Conservation (phyloP, 208 protist species). For the Tritrichomonas musculus region DNA sequence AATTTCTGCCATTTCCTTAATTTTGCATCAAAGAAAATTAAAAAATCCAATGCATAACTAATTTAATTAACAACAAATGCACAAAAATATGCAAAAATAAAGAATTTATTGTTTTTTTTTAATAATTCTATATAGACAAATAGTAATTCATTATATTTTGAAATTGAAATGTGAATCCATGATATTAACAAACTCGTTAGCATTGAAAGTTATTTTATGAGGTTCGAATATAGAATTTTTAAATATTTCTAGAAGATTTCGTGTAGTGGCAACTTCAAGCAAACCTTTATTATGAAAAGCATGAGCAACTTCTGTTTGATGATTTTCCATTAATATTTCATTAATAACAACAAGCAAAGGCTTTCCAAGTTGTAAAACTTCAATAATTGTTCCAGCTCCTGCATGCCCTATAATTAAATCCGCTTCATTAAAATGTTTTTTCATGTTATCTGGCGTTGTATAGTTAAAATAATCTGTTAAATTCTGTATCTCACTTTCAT, state of each 20-base stretch:
- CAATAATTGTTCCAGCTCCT: constrained; percentile 53
- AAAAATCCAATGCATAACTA: too few relatives aligned
- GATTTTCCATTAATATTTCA: constrained; percentile 53
- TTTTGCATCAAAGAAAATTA: too few relatives aligned
- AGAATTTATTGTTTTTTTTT: too few relatives aligned
- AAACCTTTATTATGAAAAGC: background rate
- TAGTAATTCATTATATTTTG: background rate
- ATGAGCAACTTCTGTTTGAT: constrained; percentile 46
- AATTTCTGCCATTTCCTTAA: too few relatives aligned
- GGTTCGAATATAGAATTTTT: background rate
- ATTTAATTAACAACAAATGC: too few relatives aligned
- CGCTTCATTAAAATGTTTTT: constrained; percentile 40
- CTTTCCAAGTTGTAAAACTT: constrained; percentile 46
- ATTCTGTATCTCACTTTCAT: constrained; percentile 36
- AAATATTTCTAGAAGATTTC: background rate
- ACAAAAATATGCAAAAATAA: too few relatives aligned
- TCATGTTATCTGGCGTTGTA: constrained; percentile 2
- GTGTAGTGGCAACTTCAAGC: background rate
- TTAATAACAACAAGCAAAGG: constrained; percentile 53
- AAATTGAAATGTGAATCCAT: background rate
- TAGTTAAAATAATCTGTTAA: constrained; percentile 27
- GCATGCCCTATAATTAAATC: constrained; percentile 47
- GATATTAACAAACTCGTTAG: background rate
- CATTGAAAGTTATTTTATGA: background rate
- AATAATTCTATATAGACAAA: too few relatives aligned